Percentiles rank a stretch among this genome's conserved stretches.
Conservation (phyloP, 345 rosid species). For the Sonneratia alba region DNA sequence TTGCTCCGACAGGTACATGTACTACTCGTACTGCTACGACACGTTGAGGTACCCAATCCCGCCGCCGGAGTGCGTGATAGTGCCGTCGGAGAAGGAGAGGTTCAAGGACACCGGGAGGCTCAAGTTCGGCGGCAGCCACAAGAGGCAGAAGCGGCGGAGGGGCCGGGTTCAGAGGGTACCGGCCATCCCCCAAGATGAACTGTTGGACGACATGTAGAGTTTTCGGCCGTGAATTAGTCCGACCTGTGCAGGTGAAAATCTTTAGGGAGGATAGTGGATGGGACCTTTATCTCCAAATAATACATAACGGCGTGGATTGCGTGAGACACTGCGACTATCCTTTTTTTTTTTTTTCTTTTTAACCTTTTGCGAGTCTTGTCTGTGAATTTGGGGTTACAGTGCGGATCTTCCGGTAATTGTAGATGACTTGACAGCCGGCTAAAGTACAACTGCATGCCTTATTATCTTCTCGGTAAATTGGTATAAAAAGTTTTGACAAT, state of each 20-base stretch:
- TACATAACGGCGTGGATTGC: not conserved
- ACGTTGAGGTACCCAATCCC: slow-evolving; percentile 40
- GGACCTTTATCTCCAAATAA: no score
- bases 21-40: slow-evolving; percentile 88
- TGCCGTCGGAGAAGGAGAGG: slow-evolving; percentile 36
- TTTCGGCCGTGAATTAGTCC: not conserved
- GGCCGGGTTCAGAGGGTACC: slow-evolving; percentile 8
- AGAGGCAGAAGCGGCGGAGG: slow-evolving; percentile 23
- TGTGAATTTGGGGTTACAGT: not conserved
- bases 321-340: no score
- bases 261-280: not conserved
- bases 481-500: no score
- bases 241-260: not conserved
- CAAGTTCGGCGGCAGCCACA: slow-evolving; percentile 64
- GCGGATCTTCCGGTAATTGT: not conserved
- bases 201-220: not conserved
- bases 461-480: no score
- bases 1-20: slow-evolving; percentile 34
- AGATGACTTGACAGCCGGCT: not conserved
- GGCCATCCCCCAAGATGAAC: slow-evolving; percentile 6
- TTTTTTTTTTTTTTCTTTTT: not conserved
- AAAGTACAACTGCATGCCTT: no score
- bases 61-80: slow-evolving; percentile 56
- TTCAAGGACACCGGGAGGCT: slow-evolving; percentile 61
- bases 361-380: not conserved